phyloP scores from a whole-genome alignment of 2,329 filamentous ascomycete genomes.

The Aspergillus udagawae region DNA sequence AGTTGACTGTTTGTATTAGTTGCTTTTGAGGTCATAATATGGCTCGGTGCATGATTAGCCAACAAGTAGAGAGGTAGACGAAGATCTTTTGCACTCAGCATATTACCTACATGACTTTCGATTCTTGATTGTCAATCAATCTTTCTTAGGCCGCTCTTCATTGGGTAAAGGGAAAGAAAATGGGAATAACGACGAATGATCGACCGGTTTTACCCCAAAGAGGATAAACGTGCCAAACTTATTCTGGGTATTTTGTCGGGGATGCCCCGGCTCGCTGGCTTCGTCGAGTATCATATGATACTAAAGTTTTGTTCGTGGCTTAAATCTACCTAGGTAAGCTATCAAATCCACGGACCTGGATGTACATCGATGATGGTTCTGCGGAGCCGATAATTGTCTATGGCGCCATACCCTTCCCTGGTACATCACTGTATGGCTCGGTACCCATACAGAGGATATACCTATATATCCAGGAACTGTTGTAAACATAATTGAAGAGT shows the following conservation, averaged over 20 bases:
- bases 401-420: not conserved
- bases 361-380: not conserved
- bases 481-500: not conserved
- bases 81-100: not conserved
- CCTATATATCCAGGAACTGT: not conserved
- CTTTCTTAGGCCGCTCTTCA: not conserved
- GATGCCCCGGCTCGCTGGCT: not conserved
- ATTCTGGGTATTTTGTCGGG: constrained; percentile 1
- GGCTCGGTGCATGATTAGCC: not conserved
- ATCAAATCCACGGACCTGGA: not conserved
- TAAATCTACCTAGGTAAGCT: not conserved
- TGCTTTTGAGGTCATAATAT: not conserved
- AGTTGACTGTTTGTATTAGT: not conserved
- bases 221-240: constrained; percentile 1
- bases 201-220: constrained; percentile 3
- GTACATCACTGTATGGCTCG: not conserved
- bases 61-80: not conserved
- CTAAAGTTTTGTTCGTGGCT: not conserved
- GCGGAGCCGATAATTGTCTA: not conserved
- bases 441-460: too few species aligned
- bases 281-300: constrained; percentile 3
- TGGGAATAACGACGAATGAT: not conserved
- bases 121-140: not conserved
- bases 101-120: not conserved
- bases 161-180: not conserved